These are phyloP conservation scores for Emericellopsis atlantica DNA, from an alignment of 2,329 filamentous ascomycete genomes.

Conservation along the genomic window DNA sequence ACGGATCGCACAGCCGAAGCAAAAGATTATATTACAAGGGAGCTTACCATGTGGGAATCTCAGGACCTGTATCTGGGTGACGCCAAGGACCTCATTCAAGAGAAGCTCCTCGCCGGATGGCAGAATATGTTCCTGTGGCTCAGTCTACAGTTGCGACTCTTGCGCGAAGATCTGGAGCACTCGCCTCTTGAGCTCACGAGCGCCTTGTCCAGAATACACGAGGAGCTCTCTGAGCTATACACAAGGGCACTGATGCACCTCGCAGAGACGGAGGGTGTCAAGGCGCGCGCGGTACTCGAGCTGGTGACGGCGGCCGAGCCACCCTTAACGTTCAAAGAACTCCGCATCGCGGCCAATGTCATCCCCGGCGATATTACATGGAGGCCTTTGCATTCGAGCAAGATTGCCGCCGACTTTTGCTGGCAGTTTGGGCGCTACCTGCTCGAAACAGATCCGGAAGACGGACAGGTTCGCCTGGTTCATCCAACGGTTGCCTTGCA, in stretches of 20 bases:
- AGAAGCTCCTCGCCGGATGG: not conserved
- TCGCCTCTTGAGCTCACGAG: not conserved
- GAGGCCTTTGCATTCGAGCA: not conserved
- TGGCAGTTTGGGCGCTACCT: not conserved
- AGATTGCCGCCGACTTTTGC: not conserved
- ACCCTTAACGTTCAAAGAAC: not conserved
- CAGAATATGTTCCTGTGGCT: not conserved
- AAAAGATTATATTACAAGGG: not conserved
- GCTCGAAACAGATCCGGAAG: not conserved
- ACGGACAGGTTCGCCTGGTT: not conserved
- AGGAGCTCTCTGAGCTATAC: not conserved
- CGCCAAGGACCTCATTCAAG: not conserved
- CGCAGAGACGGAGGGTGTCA: not conserved
- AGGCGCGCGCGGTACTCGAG: not conserved
- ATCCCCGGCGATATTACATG: not conserved
- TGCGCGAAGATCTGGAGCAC: not conserved
- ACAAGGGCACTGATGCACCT: not conserved
- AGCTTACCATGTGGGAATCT: not conserved
- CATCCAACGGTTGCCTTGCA: not conserved
- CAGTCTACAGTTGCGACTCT: not conserved
- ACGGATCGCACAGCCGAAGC: not conserved
- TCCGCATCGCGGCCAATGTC: not conserved
- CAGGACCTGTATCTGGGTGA: too few species aligned
- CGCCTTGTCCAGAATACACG: not conserved
- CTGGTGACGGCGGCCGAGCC: not conserved